A percentile compares a stretch with the other conserved stretches of the same genome.
phyloP scores from a whole-genome alignment of 441 rosid genomes.

The Euphorbia celastroides region DNA sequence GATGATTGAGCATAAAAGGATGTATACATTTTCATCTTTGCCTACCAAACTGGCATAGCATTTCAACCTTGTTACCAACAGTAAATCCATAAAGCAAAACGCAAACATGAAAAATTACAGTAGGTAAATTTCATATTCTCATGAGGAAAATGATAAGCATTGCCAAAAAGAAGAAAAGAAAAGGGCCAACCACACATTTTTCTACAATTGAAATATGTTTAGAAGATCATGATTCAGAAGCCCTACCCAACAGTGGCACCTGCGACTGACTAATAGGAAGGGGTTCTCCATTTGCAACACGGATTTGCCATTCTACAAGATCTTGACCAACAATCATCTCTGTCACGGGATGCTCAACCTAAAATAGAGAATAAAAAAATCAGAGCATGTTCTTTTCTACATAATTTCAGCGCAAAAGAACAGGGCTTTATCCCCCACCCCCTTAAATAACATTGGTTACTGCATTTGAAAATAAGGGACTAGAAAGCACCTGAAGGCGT shows the following conservation, averaged over 20 bases:
- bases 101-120: background rate
- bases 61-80: conserved; percentile 1
- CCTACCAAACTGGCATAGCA: background rate
- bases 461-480: conserved; percentile 11
- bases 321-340: conserved; percentile 98
- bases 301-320: conserved; percentile 95
- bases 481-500: conserved; percentile 71
- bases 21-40: background rate
- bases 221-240: conserved; percentile 6
- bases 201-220: background rate
- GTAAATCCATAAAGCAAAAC: background rate
- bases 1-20: background rate
- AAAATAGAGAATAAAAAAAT: conserved; percentile 23
- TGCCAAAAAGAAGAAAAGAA: background rate
- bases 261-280: conserved; percentile 79
- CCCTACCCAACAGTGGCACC: conserved; percentile 73
- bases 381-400: too few relatives aligned
- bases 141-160: background rate
- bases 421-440: too few relatives aligned
- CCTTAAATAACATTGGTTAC: too few relatives aligned
- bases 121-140: background rate
- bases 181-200: background rate
- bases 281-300: conserved; percentile 83
- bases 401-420: too few relatives aligned
- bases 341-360: conserved; percentile 99